phyloP scores from a whole-genome alignment of 1,284 basidiomycete species.

The Anthracocystis panici-leucophaei region DNA sequence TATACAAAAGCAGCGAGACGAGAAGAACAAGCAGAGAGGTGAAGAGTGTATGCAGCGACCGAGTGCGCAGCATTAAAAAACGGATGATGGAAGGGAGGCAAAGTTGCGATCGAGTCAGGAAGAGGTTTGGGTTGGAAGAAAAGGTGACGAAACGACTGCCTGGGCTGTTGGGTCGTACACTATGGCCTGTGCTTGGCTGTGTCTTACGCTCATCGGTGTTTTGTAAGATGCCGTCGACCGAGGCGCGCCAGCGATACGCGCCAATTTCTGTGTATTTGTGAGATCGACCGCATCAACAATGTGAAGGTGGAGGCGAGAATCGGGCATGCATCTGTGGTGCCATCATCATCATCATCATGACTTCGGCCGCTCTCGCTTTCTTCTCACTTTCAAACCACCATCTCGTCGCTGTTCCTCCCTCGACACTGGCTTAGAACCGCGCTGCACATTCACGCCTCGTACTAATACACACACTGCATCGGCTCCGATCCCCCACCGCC shows the following conservation, averaged over 20 bases:
- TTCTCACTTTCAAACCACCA: not conserved
- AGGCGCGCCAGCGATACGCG: not conserved
- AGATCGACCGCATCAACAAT: not conserved
- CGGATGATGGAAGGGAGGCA: too few species aligned
- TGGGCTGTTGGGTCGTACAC: not conserved
- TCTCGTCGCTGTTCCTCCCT: too few species aligned
- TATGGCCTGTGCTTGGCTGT: not conserved
- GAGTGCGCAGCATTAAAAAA: conserved; percentile 13
- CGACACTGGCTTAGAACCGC: too few species aligned
- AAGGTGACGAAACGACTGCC: not conserved
- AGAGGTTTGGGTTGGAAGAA: not conserved
- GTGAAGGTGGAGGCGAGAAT: not conserved
- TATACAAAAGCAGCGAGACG: conserved; percentile 26
- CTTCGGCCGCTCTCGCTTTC: not conserved
- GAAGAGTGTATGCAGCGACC: conserved; percentile 31
- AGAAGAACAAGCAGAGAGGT: conserved; percentile 34
- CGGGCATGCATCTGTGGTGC: conserved; percentile 3
- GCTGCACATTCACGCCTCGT: not conserved
- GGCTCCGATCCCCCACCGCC: not conserved
- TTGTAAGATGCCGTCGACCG: not conserved
- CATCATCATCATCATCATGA: not conserved
- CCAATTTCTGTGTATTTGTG: not conserved
- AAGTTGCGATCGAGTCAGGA: not conserved
- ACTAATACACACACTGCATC: not conserved
- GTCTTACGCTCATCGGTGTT: not conserved